Evolutionary conservation across 2,329 filamentous ascomycete genomes (phyloP), one percentile per base, ranked within the genome.

Genomic region (Trichoderma guizhouense): DNA sequence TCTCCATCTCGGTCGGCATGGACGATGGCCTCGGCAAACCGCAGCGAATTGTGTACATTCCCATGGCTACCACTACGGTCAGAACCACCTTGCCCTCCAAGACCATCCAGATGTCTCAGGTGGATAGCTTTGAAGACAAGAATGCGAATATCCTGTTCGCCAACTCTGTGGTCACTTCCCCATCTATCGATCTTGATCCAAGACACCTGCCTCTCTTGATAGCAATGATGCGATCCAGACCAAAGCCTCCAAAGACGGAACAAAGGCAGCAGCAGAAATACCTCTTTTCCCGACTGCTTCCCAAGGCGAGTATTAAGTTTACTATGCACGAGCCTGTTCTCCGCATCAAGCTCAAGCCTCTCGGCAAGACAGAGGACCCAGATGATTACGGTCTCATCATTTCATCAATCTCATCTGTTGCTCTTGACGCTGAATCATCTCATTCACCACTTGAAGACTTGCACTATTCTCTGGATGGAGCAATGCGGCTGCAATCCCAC

Each of bases 71-170:
- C 1, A 97, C 95, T 3, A 99, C 91, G 0, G 90, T 98, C 72
- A 94, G 95, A 80, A 98, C 96, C 0, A 99, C 97, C 0, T 83
- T 98, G 8, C 95, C 95, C 7, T 97, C 96, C 14, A 98, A 98
- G 81, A 97, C 95, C 0, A 91, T 99, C 12, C 92, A 95, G 79
- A 88, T 95, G 69, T 89, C 91, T 2, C 88, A 91, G 72, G 88
- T 92, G 39, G 91, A 92, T 21, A 91, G 89, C 47, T 86, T 88
- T 12, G 92, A 92, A 75, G 94, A 98, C 81, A 90, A 93, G 74
- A 99, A 99, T 78, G 93, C 94, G 63, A 99, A 99, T 79, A 96
- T 99, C 51, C 85, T 99, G 18, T 98, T 98, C 79, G 95, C 95
- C 53, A 99, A 99, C 80, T 90, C 97, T 7, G 95, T 99, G 61